Evolutionary conservation across 2,329 filamentous ascomycete species (phyloP).

Genomic region (Torrubiella hemipterigena): DNA sequence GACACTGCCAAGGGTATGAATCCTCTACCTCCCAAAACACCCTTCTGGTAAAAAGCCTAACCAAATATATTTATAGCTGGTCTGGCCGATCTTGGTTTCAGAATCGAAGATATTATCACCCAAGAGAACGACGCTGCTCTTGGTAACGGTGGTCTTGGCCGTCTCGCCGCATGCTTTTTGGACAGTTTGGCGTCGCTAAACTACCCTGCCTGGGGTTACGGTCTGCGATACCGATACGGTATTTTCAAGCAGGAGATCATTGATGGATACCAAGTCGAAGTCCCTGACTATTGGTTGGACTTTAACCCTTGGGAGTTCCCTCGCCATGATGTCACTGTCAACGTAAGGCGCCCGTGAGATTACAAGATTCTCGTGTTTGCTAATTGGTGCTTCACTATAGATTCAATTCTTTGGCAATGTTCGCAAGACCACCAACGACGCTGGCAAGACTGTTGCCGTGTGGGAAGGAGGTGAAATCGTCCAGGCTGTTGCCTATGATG

Average conservation of each 20-base stretch:
- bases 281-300: conserved; percentile 98
- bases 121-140: conserved; percentile 95
- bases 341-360: conserved; percentile 41
- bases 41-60: conserved; percentile 7
- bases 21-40: too few species aligned
- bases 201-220: conserved; percentile 95
- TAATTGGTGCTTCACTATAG: conserved; percentile 15
- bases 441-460: conserved; percentile 60
- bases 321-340: conserved; percentile 80
- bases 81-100: conserved; percentile 81
- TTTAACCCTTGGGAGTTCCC: conserved; percentile 99
- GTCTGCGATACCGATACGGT: conserved; percentile 85
- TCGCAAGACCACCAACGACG: conserved; percentile 58
- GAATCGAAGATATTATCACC: conserved; percentile 86
- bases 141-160: conserved; percentile 89
- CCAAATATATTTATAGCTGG: conserved; percentile 48
- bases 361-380: background rate
- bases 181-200: conserved; percentile 92
- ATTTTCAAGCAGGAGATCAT: conserved; percentile 99
- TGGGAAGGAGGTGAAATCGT: conserved; percentile 96
- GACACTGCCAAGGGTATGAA: conserved; percentile 72
- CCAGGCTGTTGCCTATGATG: conserved; percentile 85
- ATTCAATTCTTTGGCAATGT: conserved; percentile 94
- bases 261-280: conserved; percentile 94
- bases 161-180: conserved; percentile 90